These are phyloP conservation scores for Tetrapisispora fleetii DNA, from an alignment of 805 yeast genomes.

Conservation along the genomic window DNA sequence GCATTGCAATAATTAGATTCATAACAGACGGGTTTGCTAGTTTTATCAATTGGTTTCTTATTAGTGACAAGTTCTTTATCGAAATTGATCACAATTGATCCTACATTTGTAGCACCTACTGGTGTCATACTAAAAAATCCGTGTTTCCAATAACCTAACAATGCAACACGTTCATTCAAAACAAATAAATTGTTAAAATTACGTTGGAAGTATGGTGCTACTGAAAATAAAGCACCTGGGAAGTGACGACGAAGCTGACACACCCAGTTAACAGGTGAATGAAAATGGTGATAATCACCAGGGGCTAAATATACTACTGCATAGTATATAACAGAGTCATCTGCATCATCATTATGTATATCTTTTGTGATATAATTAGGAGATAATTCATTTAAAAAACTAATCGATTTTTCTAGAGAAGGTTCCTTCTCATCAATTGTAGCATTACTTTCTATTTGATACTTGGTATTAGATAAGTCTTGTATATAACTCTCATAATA, in stretches of 20 bases:
- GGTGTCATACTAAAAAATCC: slow-evolving; percentile 99
- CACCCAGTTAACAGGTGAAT: slow-evolving; percentile 95
- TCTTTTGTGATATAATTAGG: slow-evolving; percentile 12
- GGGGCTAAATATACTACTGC: slow-evolving; percentile 95
- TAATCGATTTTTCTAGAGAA: slow-evolving; percentile 27
- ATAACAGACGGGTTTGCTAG: slow-evolving; percentile 71
- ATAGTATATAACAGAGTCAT: slow-evolving; percentile 58
- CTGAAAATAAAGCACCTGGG: slow-evolving; percentile 90
- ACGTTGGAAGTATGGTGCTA: slow-evolving; percentile 91
- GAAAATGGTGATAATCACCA: slow-evolving; percentile 96
- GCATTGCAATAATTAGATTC: slow-evolving; percentile 89
- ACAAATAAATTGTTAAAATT: slow-evolving; percentile 81
- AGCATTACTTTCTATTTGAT: slow-evolving; percentile 62
- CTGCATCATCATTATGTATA: slow-evolving; percentile 18
- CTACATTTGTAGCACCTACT: slow-evolving; percentile 98
- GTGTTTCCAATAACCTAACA: slow-evolving; percentile 91
- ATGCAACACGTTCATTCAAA: slow-evolving; percentile 88
- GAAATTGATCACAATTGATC: slow-evolving; percentile 83
- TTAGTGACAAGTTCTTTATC: slow-evolving; percentile 87
- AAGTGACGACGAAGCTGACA: slow-evolving; percentile 88
- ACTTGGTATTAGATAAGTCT: slow-evolving; percentile 48
- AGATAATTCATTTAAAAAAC: slow-evolving; percentile 29
- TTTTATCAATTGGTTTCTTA: slow-evolving; percentile 38
- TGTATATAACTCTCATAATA: slow-evolving; percentile 48
- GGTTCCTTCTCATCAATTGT: slow-evolving; percentile 32